Conservation (phyloP, 257 asterid species). For the Dorcoceras hygrometricum region DNA sequence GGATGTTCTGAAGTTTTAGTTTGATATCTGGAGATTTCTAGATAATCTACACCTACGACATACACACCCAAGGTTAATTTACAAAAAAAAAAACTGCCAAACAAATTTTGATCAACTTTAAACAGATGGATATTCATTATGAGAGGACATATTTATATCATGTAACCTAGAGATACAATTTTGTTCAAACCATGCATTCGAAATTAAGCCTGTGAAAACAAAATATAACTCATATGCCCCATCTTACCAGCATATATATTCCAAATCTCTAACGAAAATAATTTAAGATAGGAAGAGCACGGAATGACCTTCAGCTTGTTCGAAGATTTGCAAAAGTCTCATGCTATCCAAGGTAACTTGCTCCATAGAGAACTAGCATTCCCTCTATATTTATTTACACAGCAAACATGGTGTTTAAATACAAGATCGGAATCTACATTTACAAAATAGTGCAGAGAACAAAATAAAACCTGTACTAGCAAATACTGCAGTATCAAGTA, state of each 20-base stretch:
- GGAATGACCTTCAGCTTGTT: not conserved
- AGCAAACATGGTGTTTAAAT: not conserved
- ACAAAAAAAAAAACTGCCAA: not conserved
- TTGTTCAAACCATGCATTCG: not conserved
- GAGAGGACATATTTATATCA: not conserved
- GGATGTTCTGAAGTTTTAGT: slow-evolving; percentile 12
- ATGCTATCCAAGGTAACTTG: not conserved
- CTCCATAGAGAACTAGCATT: not conserved
- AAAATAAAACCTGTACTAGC: not conserved
- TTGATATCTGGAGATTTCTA: slow-evolving; percentile 17
- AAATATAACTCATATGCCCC: not conserved
- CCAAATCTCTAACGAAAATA: not conserved
- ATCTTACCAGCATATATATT: not conserved
- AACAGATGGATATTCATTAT: not conserved
- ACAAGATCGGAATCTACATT: not conserved
- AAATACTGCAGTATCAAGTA: not conserved
- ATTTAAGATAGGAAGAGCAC: not conserved
- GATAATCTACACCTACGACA: slow-evolving; percentile 25
- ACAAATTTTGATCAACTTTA: not conserved
- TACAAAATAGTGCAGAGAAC: not conserved
- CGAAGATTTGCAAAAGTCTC: not conserved
- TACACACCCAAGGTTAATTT: slow-evolving; percentile 13
- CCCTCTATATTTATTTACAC: not conserved
- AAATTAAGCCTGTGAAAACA: not conserved
- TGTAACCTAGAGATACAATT: not conserved